Conservation (phyloP, 2,329 filamentous ascomycete species). For the Thelonectria discophora region DNA sequence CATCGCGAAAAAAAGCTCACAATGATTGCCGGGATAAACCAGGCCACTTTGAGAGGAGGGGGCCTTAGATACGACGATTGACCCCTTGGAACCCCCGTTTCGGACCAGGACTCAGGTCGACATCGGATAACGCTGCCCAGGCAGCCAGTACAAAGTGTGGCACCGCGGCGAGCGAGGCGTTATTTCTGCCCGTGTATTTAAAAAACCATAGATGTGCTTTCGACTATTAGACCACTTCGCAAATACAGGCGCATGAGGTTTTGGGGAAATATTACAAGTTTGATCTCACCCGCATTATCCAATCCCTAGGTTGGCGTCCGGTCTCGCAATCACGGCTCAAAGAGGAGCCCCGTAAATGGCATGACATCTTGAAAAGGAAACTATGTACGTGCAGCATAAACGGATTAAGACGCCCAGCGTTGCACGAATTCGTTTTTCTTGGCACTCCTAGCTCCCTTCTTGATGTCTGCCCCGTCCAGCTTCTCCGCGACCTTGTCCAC, state of each 20-base stretch:
- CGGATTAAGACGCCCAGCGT: conserved; percentile 42
- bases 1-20: not conserved
- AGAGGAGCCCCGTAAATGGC: not conserved
- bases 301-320: not conserved
- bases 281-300: not conserved
- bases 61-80: not conserved
- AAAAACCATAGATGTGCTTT: conserved; percentile 23
- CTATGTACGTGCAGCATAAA: too few species aligned
- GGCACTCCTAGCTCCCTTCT: conserved; percentile 52
- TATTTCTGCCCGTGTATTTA: conserved; percentile 19
- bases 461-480: conserved; percentile 51
- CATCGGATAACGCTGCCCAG: not conserved
- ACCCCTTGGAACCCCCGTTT: not conserved
- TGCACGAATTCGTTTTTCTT: conserved; percentile 58
- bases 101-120: not conserved
- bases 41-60: not conserved
- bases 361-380: not conserved
- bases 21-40: not conserved
- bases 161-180: conserved; percentile 15
- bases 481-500: conserved; percentile 52
- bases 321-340: not conserved
- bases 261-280: not conserved
- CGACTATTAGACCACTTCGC: conserved; percentile 21
- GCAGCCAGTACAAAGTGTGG: conserved; percentile 14
- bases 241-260: conserved; percentile 24